Evolutionary conservation across 495 filamentous ascomycete genomes (phyloP).

Genomic region (Aspergillus bertholletiae): DNA sequence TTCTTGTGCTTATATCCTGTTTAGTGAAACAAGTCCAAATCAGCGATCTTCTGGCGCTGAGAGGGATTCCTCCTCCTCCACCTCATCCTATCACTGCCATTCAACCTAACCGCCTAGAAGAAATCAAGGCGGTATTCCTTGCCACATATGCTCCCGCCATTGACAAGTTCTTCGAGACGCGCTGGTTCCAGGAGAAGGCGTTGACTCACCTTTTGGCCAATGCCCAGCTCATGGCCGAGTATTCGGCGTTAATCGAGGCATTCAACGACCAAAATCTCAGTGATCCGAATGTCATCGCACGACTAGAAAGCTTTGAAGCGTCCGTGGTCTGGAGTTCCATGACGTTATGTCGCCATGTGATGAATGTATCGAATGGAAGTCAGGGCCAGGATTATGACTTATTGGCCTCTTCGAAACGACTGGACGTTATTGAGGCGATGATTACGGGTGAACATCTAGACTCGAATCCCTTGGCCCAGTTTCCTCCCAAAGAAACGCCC

Average conservation of each 20-base stretch:
- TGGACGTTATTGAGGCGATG: constrained; percentile 72
- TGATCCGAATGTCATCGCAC: constrained; percentile 40
- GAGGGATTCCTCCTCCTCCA: constrained; percentile 58
- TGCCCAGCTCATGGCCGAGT: constrained; percentile 55
- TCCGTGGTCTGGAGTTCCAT: constrained; percentile 69
- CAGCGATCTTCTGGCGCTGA: constrained; percentile 68
- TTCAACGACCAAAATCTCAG: constrained; percentile 41
- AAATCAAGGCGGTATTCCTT: constrained; percentile 70
- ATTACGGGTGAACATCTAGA: constrained; percentile 64
- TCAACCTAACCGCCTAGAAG: constrained; percentile 52
- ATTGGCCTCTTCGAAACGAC: constrained; percentile 58
- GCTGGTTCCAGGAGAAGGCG: constrained; percentile 66
- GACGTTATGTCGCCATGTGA: constrained; percentile 43
- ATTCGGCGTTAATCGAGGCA: constrained; percentile 56
- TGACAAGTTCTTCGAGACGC: constrained; percentile 77
- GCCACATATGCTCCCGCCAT: constrained; percentile 76
- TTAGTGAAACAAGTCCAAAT: constrained; percentile 69
- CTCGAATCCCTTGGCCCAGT: constrained; percentile 51
- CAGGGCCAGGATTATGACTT: constrained; percentile 49
- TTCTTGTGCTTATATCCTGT: constrained; percentile 1
- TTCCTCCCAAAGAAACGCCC: constrained; percentile 37
- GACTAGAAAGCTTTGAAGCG: constrained; percentile 62
- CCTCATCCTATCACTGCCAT: constrained; percentile 54
- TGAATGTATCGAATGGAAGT: constrained; percentile 33
- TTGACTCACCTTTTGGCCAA: constrained; percentile 53